These are phyloP conservation scores for Talaromyces sp. DNA, from an alignment of 2,329 filamentous ascomycete genomes.

Conservation along the genomic window DNA sequence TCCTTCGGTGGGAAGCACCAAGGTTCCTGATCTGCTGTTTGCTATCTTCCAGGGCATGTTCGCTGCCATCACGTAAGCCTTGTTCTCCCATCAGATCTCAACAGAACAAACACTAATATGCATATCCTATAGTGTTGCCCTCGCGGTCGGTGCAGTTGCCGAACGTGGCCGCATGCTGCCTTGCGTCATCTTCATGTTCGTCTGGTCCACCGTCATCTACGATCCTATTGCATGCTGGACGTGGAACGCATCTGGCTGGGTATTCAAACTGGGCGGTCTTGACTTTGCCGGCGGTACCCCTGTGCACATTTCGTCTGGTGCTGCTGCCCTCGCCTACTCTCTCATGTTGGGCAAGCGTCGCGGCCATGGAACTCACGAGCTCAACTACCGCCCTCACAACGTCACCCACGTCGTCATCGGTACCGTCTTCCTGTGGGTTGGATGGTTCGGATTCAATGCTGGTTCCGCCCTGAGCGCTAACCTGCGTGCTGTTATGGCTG, in stretches of 20 bases:
- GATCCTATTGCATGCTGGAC: slow-evolving; percentile 94
- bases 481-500: slow-evolving; percentile 79
- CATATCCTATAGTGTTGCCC: slow-evolving; percentile 58
- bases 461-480: slow-evolving; percentile 78
- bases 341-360: slow-evolving; percentile 84
- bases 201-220: slow-evolving; percentile 87
- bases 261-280: slow-evolving; percentile 70
- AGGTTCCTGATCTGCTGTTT: slow-evolving; percentile 78
- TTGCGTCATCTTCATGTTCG: slow-evolving; percentile 85
- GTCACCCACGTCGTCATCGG: slow-evolving; percentile 89
- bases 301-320: slow-evolving; percentile 80
- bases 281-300: slow-evolving; percentile 89
- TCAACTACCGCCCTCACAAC: slow-evolving; percentile 90
- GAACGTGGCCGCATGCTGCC: slow-evolving; percentile 85
- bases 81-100: neutral
- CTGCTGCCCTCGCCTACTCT: slow-evolving; percentile 80
- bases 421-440: slow-evolving; percentile 90
- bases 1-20: slow-evolving; percentile 67
- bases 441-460: slow-evolving; percentile 94
- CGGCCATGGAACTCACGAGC: slow-evolving; percentile 78
- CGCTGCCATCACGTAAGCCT: slow-evolving; percentile 73
- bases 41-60: slow-evolving; percentile 61
- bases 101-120: neutral
- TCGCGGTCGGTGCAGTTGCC: slow-evolving; percentile 78
- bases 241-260: slow-evolving; percentile 82